phyloP scores from a whole-genome alignment of 176 grass and related monocot genomes.

The Rhynchospora breviuscula region DNA sequence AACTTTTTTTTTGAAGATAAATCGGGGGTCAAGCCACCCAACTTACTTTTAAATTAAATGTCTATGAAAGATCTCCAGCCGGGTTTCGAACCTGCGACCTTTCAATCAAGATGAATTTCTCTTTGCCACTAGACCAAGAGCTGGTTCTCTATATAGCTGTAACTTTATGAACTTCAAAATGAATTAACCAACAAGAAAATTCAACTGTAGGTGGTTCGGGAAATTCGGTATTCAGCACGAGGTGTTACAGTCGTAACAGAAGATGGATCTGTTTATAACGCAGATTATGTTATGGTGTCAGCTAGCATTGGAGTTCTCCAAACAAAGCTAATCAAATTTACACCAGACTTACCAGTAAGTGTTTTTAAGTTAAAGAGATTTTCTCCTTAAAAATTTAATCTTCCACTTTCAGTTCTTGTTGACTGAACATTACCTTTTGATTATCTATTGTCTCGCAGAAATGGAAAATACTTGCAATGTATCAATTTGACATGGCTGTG shows the following conservation, averaged over 20 bases:
- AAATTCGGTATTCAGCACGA: conserved; percentile 5
- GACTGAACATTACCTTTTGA: background rate
- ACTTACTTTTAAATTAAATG: too few relatives aligned
- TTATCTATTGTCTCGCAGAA: background rate
- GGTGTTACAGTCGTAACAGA: conserved; percentile 42
- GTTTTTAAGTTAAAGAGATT: background rate
- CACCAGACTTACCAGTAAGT: conserved; percentile 47
- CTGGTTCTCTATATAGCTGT: background rate
- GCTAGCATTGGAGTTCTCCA: conserved; percentile 55
- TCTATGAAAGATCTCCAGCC: too few relatives aligned
- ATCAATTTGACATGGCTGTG: conserved; percentile 56
- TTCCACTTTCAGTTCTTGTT: background rate
- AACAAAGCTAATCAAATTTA: conserved; percentile 50
- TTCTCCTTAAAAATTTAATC: background rate
- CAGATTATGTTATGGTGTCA: conserved; percentile 53
- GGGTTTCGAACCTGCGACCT: too few relatives aligned
- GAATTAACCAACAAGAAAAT: background rate
- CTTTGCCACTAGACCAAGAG: too few relatives aligned
- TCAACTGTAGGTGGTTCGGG: conserved; percentile 31
- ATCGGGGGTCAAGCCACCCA: too few relatives aligned
- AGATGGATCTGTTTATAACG: conserved; percentile 35
- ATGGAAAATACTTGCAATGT: conserved; percentile 47
- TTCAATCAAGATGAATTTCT: too few relatives aligned
- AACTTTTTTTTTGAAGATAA: too few relatives aligned
- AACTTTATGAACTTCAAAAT: background rate